Base-by-base conservation (phyloP, 2,329 filamentous ascomycete species). In the Beauveria pseudobassiana region DNA sequence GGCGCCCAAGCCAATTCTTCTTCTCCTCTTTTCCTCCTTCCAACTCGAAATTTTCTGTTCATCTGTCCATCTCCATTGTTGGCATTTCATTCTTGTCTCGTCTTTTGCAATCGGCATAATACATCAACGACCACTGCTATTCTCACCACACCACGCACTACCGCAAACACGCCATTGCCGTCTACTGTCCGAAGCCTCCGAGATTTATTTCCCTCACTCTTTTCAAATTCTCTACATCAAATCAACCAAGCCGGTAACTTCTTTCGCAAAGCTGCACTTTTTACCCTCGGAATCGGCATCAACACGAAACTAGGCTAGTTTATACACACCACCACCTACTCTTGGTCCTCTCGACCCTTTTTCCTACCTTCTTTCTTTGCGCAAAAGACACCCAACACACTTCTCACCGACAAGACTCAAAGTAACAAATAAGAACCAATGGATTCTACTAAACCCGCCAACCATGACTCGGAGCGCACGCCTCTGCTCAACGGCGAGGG, bases 401-500 rank as follows among this genome's bases (percentile, higher is more conserved):
- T 28, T 50, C 16, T 30, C 48, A 12, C 12, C 20, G 14, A 8
- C 6, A 22, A 53, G 2, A 6, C n/a, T 9, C 12, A 24, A 9
- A 5, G 40, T 16, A 20, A 18, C 18, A 51, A 16, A 12, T 3
- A 3, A 28, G n/a, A 54, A 9, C 20, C 16, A 45, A 76, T 76
- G 70, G 72, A 68, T 62, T 67, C 68, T 64, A 75, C 75, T 69
- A 74, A 69, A 61, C 62, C 65, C 24, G 65, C 66, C 53, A 64
- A 64, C 48, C 62, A 58, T 38, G 34, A 16, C 64, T 66, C 69
- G 66, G 77, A 82, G 71, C 70, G 67, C 50, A 75, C 77, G 64
- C 77, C 78, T 57, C 72, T 81, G 62, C 70, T 81, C 63, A 75
- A 75, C 62, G 71, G 73, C 67, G 71, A 71, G 59, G 26, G 45